Evolutionary conservation across 352 stramenopile genomes (phyloP).

Genomic region (Pythium sp.): DNA sequence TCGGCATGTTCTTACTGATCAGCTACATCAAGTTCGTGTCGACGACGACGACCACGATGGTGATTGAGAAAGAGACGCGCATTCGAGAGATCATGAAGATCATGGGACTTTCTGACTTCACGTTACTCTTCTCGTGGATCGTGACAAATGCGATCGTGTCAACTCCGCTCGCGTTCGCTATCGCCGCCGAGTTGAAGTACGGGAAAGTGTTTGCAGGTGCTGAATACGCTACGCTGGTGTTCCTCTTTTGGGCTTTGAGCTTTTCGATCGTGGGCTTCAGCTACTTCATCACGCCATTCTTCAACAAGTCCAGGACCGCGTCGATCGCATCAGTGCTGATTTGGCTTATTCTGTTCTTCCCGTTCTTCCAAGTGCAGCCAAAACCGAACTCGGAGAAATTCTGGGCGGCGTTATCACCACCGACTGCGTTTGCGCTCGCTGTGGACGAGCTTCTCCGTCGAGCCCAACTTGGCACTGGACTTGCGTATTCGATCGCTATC

Average conservation of each 20-base stretch:
- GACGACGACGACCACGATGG: conserved; percentile 63
- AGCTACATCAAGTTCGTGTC: conserved; percentile 63
- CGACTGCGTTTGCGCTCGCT: conserved; percentile 63
- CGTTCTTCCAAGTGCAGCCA: conserved; percentile 62
- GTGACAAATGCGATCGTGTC: conserved; percentile 46
- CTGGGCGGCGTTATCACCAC: conserved; percentile 48
- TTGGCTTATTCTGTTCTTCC: conserved; percentile 75
- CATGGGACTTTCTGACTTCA: conserved; percentile 68
- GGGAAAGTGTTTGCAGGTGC: conserved; percentile 63
- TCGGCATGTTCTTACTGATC: conserved; percentile 58
- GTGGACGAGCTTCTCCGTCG: conserved; percentile 58
- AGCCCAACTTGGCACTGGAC: conserved; percentile 55
- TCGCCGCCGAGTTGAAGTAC: conserved; percentile 56
- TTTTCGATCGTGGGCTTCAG: conserved; percentile 61
- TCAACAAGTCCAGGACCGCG: conserved; percentile 64
- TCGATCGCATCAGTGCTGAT: conserved; percentile 61
- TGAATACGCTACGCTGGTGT: conserved; percentile 55
- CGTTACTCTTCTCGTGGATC: conserved; percentile 65
- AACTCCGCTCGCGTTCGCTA: conserved; percentile 44
- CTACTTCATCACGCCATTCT: conserved; percentile 67
- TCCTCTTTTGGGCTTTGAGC: conserved; percentile 63
- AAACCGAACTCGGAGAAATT: conserved; percentile 44
- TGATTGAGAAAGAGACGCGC: conserved; percentile 79
- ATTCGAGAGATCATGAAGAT: conserved; percentile 84
- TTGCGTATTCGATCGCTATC: conserved; percentile 55